phyloP scores from a whole-genome alignment of 768 basidiomycete genomes.

The Hericium coralloides region DNA sequence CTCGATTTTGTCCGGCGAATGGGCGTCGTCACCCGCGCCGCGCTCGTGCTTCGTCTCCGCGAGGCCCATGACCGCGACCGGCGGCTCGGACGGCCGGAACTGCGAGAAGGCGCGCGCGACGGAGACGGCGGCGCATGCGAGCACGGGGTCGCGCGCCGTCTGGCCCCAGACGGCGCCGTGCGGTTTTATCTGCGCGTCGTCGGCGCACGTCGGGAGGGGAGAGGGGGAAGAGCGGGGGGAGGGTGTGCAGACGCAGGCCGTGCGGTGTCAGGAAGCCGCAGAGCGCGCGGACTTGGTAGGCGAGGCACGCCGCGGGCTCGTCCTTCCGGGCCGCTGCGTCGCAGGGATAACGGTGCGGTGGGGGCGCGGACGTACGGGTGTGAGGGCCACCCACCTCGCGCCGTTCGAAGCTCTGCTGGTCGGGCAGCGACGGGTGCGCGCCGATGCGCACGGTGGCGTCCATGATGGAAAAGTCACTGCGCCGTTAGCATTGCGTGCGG shows the following conservation, averaged over 20 bases:
- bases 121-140: conserved; percentile 45
- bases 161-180: conserved; percentile 58
- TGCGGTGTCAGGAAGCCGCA: conserved; percentile 48
- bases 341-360: background rate
- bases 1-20: too few species aligned
- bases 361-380: conserved; percentile 32
- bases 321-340: conserved; percentile 25
- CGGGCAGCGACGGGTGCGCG: conserved; percentile 58
- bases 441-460: conserved; percentile 53
- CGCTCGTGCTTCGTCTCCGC: conserved; percentile 57
- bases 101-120: conserved; percentile 41
- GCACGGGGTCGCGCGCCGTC: conserved; percentile 42
- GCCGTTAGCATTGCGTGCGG: background rate
- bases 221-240: too few species aligned
- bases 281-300: conserved; percentile 63
- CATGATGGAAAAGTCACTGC: conserved; percentile 61
- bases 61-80: conserved; percentile 52
- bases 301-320: conserved; percentile 46
- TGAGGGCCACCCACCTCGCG: conserved; percentile 53
- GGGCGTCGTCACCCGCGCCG: too few species aligned
- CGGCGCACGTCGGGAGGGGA: background rate
- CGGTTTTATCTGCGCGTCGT: conserved; percentile 38
- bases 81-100: conserved; percentile 11
- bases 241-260: conserved; percentile 39
- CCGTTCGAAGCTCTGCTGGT: conserved; percentile 57